Conservation (phyloP, 768 basidiomycete genomes). For the Tylopilus balloui region DNA sequence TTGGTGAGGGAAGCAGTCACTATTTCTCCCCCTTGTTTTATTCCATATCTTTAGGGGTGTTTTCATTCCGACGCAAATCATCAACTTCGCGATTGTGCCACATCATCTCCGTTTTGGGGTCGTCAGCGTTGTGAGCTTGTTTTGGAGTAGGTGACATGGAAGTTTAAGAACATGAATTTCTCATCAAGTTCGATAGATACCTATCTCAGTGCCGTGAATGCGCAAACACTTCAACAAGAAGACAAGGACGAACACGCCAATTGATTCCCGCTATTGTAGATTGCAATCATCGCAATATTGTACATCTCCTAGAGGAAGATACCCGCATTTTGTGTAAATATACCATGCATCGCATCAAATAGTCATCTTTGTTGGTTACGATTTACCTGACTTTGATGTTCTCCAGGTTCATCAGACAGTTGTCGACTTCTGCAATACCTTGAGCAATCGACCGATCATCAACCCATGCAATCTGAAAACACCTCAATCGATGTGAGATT, state of each 20-base stretch:
- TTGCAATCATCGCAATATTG: not conserved
- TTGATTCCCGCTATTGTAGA: conserved; percentile 1
- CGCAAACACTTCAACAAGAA: conserved; percentile 17
- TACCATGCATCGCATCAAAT: not conserved
- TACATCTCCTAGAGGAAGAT: conserved; percentile 15
- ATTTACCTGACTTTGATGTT: not conserved
- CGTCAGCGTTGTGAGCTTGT: conserved; percentile 72
- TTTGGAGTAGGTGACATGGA: conserved; percentile 62
- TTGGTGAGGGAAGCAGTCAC: conserved; percentile 44
- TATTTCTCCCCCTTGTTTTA: not conserved
- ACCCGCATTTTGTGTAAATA: conserved; percentile 10
- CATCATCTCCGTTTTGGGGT: conserved; percentile 71
- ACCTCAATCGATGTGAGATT: not conserved
- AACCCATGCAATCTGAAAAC: too few relatives aligned
- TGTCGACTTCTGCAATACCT: not conserved
- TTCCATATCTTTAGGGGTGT: conserved; percentile 46
- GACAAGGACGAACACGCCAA: not conserved
- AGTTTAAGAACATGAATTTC: conserved; percentile 1
- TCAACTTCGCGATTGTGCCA: conserved; percentile 78
- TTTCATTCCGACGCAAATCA: conserved; percentile 69
- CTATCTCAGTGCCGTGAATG: conserved; percentile 57
- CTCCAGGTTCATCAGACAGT: not conserved
- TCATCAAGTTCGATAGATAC: conserved; percentile 40
- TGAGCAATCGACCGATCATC: not conserved
- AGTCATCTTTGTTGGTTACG: not conserved